Percentiles rank a stretch among this genome's conserved stretches.
phyloP scores from a whole-genome alignment of 2,329 filamentous ascomycete genomes.

The Cercospora canescens region DNA sequence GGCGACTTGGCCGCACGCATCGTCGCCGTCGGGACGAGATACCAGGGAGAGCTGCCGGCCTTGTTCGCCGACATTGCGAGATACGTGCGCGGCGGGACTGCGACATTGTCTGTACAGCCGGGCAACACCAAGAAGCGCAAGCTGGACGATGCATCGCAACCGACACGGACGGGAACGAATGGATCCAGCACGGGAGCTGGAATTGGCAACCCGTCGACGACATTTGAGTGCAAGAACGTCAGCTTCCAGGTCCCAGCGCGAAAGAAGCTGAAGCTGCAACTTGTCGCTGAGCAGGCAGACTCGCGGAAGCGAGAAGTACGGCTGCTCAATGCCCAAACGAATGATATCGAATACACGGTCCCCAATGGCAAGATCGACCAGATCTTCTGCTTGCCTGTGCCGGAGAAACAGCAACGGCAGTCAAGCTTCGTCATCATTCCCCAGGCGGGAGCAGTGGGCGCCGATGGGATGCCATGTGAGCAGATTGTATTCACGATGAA shows the following conservation, averaged over 20 bases:
- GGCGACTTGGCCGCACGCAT: constrained; percentile 20
- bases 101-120: constrained; percentile 13
- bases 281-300: constrained; percentile 43
- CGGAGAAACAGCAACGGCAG: constrained; percentile 64
- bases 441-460: constrained; percentile 46
- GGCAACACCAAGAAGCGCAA: constrained; percentile 50
- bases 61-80: constrained; percentile 53
- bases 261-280: constrained; percentile 63
- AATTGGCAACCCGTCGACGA: constrained; percentile 35
- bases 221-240: constrained; percentile 54
- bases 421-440: constrained; percentile 64
- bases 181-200: constrained; percentile 15
- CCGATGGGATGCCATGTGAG: constrained; percentile 44
- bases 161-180: constrained; percentile 10
- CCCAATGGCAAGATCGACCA: constrained; percentile 56
- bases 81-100: constrained; percentile 37
- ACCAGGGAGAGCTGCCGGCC: constrained; percentile 25
- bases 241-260: constrained; percentile 63
- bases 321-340: constrained; percentile 30
- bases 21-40: constrained; percentile 17
- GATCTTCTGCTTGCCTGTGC: constrained; percentile 62
- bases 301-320: constrained; percentile 27
- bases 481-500: constrained; percentile 62
- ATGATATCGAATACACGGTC: constrained; percentile 44
- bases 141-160: constrained; percentile 41